These are phyloP conservation scores for Chrysoporthe cubensis DNA, from an alignment of 2,329 filamentous ascomycete genomes.

Conservation along the genomic window DNA sequence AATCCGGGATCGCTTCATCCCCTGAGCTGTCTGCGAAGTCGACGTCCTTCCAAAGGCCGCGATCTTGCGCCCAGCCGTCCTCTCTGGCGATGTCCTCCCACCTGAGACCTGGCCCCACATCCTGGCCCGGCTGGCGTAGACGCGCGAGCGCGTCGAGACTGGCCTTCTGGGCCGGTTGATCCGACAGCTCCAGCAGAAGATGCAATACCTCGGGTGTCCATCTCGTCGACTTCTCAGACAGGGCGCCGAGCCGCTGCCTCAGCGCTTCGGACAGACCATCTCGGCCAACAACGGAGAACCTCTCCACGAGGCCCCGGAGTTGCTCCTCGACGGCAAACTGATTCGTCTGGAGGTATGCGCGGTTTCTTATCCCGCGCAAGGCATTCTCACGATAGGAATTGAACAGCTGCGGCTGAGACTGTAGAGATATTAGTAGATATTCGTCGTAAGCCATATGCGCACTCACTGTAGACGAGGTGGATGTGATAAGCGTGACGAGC, in stretches of 20 bases:
- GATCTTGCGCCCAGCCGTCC: conserved; percentile 71
- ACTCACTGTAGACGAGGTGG: conserved; percentile 56
- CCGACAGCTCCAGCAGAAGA: conserved; percentile 78
- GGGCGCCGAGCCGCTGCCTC: conserved; percentile 40
- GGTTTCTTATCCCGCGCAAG: conserved; percentile 55
- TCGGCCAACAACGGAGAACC: conserved; percentile 78
- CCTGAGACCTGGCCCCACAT: conserved; percentile 56
- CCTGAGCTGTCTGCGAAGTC: conserved; percentile 71
- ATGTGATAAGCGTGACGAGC: conserved; percentile 68
- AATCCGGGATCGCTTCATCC: conserved; percentile 52
- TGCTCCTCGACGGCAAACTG: conserved; percentile 72
- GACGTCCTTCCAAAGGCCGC: conserved; percentile 71
- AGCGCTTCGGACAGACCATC: conserved; percentile 79
- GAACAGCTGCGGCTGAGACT: conserved; percentile 43
- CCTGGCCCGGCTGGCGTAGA: conserved; percentile 50
- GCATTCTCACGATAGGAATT: conserved; percentile 52
- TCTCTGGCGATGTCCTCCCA: conserved; percentile 82
- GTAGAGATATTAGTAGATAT: conserved; percentile 28
- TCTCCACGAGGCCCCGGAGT: conserved; percentile 78
- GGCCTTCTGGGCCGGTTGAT: conserved; percentile 75
- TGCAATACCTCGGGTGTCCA: conserved; percentile 82
- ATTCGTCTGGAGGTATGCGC: conserved; percentile 69
- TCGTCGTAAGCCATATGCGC: conserved; percentile 7
- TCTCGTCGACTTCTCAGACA: conserved; percentile 49
- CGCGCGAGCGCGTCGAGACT: conserved; percentile 65